Evolutionary conservation across 2,329 filamentous ascomycete species (phyloP), one percentile per base, ranked within the genome.

Genomic region (Fusarium sp.): DNA sequence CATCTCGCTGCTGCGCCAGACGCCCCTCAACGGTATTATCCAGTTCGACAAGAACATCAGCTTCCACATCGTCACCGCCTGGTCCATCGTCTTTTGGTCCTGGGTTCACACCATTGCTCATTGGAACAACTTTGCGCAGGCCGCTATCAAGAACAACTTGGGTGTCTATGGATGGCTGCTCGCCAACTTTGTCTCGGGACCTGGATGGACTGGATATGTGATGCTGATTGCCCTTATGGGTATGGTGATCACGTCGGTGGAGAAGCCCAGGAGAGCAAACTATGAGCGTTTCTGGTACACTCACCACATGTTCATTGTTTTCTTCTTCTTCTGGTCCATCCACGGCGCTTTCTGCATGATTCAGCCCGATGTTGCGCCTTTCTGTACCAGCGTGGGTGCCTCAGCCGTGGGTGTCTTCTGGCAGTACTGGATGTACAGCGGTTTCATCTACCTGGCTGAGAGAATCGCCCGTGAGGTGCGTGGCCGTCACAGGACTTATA

Each of bases 321-420:
- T 97, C 88, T 97, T 97, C 86, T 87, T 96, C 76, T 95, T 97
- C 87, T 97, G 94, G 94, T 92, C 94, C n/a, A 89, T 96, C 78
- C 94, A 97, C 83, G 94, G 94, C 68, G 93, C 93, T 30, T 97
- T 95, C 85, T 96, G 94, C 84, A 96, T 97, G 94, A 96, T 96
- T 79, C 94, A 94, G 83, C 91, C 94, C 62, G 94, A 97, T 81
- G 90, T 93, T 72, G 92, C 92, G 7, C 94, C 94, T 2, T 95
- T 93, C 82, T 95, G 94, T 84, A 87, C 90, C 65, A 91, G 92
- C 67, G 86, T 94, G 69, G 90, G 90, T 71, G 86, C 89, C 11
- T 86, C 88, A 30, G 90, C 90, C 33, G 87, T 92, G 70, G 94
- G 94, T 78, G 93, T 95, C 63, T 97, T 97, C 82, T 97, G 93